Conservation (phyloP, 139 green algal species). For the Chlamydomonas incerta region DNA sequence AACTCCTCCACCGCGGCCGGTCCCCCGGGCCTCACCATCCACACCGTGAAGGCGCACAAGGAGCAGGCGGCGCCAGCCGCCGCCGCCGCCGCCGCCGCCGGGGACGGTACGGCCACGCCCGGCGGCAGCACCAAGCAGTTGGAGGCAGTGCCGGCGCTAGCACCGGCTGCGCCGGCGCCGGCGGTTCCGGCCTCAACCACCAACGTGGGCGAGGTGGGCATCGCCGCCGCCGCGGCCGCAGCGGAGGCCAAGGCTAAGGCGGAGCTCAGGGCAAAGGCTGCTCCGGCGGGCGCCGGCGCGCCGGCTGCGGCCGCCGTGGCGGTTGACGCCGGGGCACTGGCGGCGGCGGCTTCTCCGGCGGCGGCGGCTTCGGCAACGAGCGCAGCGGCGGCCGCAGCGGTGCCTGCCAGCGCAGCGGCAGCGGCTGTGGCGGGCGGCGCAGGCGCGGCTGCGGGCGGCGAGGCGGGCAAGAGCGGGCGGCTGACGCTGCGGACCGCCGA, state of each 20-base stretch:
- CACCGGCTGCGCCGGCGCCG: no score
- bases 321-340: background rate
- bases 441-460: background rate
- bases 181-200: no score
- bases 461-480: background rate
- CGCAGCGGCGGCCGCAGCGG: background rate
- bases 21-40: conserved; percentile 11
- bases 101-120: background rate
- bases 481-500: background rate
- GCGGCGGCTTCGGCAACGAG: background rate
- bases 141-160: no score
- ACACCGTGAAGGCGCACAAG: conserved; percentile 30
- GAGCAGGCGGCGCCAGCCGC: background rate
- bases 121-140: no score
- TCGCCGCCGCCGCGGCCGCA: no score
- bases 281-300: no score
- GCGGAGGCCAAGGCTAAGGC: no score
- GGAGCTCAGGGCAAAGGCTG: background rate
- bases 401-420: background rate
- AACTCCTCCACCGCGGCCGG: no score
- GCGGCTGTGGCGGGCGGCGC: background rate
- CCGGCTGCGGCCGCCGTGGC: background rate
- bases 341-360: background rate
- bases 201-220: no score
- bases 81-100: background rate